These are phyloP conservation scores for Diplotaxis tenuifolia DNA, from an alignment of 345 rosid species.

Conservation along the genomic window DNA sequence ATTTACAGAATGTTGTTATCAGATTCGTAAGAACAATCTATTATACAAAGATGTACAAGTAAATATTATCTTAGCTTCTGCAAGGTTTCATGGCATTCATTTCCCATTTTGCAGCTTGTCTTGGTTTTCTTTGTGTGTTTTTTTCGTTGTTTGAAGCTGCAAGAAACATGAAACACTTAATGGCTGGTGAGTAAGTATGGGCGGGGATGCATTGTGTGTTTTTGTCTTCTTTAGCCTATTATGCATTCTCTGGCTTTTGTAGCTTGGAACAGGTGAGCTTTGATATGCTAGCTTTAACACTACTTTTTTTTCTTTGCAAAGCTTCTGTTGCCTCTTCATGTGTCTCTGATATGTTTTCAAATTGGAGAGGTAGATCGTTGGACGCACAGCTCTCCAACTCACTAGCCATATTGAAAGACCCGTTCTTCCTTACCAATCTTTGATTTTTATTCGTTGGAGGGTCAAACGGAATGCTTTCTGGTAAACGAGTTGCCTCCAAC, in stretches of 20 bases:
- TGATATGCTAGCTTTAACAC: slow-evolving; percentile 37
- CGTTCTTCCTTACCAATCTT: slow-evolving; percentile 30
- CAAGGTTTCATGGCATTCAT: slow-evolving; percentile 25
- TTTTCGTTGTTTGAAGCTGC: slow-evolving; percentile 43
- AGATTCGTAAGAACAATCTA: no score
- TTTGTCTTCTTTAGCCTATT: slow-evolving; percentile 41
- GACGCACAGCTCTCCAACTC: slow-evolving; percentile 88
- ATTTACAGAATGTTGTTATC: background rate
- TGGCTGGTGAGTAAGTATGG: background rate
- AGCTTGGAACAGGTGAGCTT: slow-evolving; percentile 53
- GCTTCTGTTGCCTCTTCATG: slow-evolving; percentile 27
- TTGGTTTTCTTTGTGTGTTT: slow-evolving; percentile 36
- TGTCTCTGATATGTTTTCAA: slow-evolving; percentile 39
- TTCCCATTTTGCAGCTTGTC: slow-evolving; percentile 33
- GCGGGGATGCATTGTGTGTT: background rate
- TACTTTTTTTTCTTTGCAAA: slow-evolving; percentile 33
- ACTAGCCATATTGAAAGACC: slow-evolving; percentile 41
- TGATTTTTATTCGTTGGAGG: slow-evolving; percentile 26
- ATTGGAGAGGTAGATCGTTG: slow-evolving; percentile 59
- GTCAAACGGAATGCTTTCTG: slow-evolving; percentile 44
- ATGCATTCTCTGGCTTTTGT: slow-evolving; percentile 44
- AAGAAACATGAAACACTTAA: background rate
- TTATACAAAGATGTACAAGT: no score
- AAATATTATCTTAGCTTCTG: background rate
- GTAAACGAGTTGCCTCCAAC: slow-evolving; percentile 80